A percentile compares a stretch with the other conserved stretches of the same genome.
Conservation (phyloP, 208 protist genomes). For the Acanthamoeba castellanii region DNA sequence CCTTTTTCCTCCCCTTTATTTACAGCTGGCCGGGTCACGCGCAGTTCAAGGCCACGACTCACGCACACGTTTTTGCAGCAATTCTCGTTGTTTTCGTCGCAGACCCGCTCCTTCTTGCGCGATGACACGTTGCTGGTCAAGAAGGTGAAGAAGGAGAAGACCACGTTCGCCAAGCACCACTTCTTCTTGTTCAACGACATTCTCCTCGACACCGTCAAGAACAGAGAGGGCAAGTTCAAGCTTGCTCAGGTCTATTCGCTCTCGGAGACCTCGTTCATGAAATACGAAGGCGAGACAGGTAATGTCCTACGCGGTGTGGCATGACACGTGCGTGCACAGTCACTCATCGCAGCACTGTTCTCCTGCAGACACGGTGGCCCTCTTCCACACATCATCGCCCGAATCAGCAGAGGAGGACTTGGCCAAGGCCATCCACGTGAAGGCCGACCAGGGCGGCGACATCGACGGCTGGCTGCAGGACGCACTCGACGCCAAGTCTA, state of each 20-base stretch:
- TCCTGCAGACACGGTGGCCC: slow-evolving; percentile 51
- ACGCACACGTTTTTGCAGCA: background rate
- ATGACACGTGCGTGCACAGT: background rate
- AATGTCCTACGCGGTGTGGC: background rate
- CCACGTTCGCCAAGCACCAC: slow-evolving; percentile 37
- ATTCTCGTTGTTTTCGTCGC: slow-evolving; percentile 50
- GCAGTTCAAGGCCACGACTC: no score
- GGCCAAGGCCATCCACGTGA: slow-evolving; percentile 24
- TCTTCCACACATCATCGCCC: slow-evolving; percentile 9
- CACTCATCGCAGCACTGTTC: background rate
- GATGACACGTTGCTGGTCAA: slow-evolving; percentile 47
- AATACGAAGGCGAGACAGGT: slow-evolving; percentile 57
- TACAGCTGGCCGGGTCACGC: no score
- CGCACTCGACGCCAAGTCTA: background rate
- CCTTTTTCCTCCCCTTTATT: background rate
- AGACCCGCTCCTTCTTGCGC: slow-evolving; percentile 11
- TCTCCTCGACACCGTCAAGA: slow-evolving; percentile 40
- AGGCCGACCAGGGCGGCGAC: slow-evolving; percentile 60
- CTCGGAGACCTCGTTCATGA: slow-evolving; percentile 12
- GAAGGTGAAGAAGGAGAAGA: slow-evolving; percentile 73
- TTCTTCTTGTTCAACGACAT: slow-evolving; percentile 69
- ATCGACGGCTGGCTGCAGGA: slow-evolving; percentile 34
- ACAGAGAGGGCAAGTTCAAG: slow-evolving; percentile 33
- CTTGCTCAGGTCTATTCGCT: background rate
- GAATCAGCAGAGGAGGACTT: slow-evolving; percentile 16